phyloP scores from a whole-genome alignment of 2,329 filamentous ascomycete species.

The Myrmaecium sp. region DNA sequence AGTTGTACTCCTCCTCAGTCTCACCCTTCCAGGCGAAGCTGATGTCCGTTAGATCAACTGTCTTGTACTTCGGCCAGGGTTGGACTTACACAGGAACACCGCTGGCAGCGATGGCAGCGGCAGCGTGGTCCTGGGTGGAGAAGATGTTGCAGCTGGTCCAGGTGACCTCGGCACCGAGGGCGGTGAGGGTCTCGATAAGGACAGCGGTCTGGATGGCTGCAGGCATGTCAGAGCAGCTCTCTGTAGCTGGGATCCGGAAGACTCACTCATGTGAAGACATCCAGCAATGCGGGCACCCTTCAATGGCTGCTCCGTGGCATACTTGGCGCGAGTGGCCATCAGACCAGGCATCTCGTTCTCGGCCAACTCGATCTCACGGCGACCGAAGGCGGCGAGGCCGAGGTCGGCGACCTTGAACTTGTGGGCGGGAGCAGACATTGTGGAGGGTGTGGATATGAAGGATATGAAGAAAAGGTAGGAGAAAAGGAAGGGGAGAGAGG shows the following conservation, averaged over 20 bases:
- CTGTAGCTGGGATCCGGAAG: constrained; percentile 5
- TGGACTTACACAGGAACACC: constrained; percentile 62
- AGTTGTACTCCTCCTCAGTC: constrained; percentile 99
- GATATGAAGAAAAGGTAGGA: constrained; percentile 3
- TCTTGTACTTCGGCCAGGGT: constrained; percentile 36
- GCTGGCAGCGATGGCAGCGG: constrained; percentile 84
- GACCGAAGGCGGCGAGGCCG: constrained; percentile 89
- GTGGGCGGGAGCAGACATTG: constrained; percentile 60
- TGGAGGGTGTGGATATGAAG: constrained; percentile 14
- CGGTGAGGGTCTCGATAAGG: constrained; percentile 91
- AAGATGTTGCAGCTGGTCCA: constrained; percentile 99
- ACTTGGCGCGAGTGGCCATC: constrained; percentile 86
- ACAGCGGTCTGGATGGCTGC: constrained; percentile 93
- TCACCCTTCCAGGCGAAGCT: constrained; percentile 68
- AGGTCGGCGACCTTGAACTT: constrained; percentile 99
- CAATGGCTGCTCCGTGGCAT: constrained; percentile 82
- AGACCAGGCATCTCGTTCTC: constrained; percentile 90
- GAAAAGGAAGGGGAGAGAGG: constrained; percentile 6
- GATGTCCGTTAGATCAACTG: constrained; percentile 1
- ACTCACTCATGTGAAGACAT: constrained; percentile 88
- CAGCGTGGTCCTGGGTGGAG: constrained; percentile 96
- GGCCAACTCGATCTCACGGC: constrained; percentile 96
- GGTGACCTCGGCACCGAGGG: constrained; percentile 93
- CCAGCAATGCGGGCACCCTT: constrained; percentile 90
- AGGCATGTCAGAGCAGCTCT: constrained; percentile 7